A percentile compares a stretch with the other conserved stretches of the same genome.
Conservation (phyloP, 805 yeast species). For the Kuraishia capsulata region DNA sequence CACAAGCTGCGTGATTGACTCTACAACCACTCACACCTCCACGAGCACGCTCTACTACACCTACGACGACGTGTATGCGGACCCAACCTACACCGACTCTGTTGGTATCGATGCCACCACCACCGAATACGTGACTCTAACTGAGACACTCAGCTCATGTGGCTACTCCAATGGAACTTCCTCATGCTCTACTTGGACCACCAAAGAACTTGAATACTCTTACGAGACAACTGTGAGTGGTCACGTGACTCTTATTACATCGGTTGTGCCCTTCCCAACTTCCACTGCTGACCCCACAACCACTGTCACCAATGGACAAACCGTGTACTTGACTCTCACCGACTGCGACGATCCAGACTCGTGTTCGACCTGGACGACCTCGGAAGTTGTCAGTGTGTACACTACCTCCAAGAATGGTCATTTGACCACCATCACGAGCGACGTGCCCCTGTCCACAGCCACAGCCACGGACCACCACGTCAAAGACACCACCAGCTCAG, state of each 20-base stretch:
- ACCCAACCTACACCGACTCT: neutral
- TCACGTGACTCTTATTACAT: conserved; percentile 6
- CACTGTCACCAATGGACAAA: neutral
- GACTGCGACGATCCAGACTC: conserved; percentile 4
- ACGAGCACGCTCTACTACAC: neutral
- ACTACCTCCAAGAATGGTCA: conserved; percentile 3
- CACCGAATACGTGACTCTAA: neutral
- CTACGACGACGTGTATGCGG: neutral
- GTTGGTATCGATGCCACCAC: neutral
- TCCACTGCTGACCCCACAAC: conserved; percentile 1
- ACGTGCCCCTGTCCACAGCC: conserved; percentile 10
- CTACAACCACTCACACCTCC: neutral
- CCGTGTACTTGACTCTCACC: conserved; percentile 4
- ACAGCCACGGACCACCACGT: conserved; percentile 8
- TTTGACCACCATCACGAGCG: conserved; percentile 6
- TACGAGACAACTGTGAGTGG: conserved; percentile 13
- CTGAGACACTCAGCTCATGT: neutral
- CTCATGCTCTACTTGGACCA: conserved; percentile 12
- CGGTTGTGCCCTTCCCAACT: conserved; percentile 2
- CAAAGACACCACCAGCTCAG: conserved; percentile 11
- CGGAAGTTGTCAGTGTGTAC: conserved; percentile 1
- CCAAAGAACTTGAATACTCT: conserved; percentile 15
- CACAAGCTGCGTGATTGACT: neutral
- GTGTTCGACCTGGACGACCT: conserved; percentile 4
- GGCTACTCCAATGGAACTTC: neutral